phyloP scores from a whole-genome alignment of 805 yeast genomes.

The Yamadazyma paraphyllophila region DNA sequence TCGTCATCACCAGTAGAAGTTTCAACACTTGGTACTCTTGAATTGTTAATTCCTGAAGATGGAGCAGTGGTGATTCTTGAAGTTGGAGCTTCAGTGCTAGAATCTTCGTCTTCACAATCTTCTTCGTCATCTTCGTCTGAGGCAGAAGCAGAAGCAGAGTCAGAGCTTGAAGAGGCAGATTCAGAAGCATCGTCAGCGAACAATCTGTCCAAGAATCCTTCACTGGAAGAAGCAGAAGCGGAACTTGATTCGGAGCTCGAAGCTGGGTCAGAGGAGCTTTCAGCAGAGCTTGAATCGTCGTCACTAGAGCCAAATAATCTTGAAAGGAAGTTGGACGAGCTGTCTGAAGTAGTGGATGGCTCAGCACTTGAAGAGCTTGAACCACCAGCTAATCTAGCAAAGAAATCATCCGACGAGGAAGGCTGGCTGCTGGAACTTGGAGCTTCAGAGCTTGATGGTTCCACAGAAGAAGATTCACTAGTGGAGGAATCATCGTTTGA shows the following conservation, averaged over 20 bases:
- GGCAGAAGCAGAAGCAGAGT: conserved; percentile 2
- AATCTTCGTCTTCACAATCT: conserved; percentile 15
- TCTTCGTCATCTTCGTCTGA: conserved; percentile 4
- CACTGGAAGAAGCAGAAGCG: neutral
- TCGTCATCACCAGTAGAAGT: conserved; percentile 10
- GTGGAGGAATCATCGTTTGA: neutral
- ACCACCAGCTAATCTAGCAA: conserved; percentile 1
- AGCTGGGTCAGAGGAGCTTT: neutral
- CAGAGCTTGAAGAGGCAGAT: neutral
- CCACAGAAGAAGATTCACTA: neutral
- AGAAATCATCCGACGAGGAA: conserved; percentile 5
- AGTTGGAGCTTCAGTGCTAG: neutral
- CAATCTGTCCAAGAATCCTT: neutral
- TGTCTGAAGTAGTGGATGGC: neutral
- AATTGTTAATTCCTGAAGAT: neutral
- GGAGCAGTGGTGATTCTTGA: neutral
- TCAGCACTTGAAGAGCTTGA: conserved; percentile 6
- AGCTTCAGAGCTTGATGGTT: conserved; percentile 2
- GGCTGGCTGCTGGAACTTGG: conserved; percentile 7
- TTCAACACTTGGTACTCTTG: conserved; percentile 5
- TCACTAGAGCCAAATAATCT: conserved; percentile 7
- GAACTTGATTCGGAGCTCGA: conserved; percentile 6
- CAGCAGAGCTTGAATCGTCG: conserved; percentile 1
- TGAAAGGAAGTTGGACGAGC: conserved; percentile 4
- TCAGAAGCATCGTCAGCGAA: conserved; percentile 2